Evolutionary conservation across 2,329 filamentous ascomycete genomes (phyloP).

Genomic region (Corynespora cassiicola): DNA sequence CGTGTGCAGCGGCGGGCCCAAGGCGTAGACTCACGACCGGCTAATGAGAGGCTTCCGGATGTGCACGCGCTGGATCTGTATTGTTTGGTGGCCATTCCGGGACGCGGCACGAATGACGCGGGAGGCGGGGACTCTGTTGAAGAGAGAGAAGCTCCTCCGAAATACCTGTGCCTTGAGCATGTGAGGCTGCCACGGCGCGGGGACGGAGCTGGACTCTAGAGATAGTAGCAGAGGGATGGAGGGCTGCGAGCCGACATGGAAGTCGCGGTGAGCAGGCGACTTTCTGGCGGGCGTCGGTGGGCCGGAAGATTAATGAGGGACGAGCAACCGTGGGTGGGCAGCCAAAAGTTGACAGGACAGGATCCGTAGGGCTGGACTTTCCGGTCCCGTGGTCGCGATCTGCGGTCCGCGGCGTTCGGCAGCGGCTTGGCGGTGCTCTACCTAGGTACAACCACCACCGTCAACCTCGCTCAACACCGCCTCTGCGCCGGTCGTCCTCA

Average conservation of each 20-base stretch:
- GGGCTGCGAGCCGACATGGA: constrained; percentile 5
- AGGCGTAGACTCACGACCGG: constrained; percentile 31
- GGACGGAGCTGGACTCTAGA: constrained; percentile 18
- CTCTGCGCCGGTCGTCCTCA: no score
- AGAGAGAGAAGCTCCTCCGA: constrained; percentile 46
- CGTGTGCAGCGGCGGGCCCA: neutral
- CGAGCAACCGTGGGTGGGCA: neutral
- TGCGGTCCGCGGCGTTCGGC: no score
- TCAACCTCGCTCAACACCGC: no score
- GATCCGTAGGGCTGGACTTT: no score
- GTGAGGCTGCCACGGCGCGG: constrained; percentile 25
- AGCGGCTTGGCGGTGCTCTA: no score
- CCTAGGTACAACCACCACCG: no score
- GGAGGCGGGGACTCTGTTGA: constrained; percentile 28
- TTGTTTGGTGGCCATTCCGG: constrained; percentile 36
- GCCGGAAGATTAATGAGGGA: constrained; percentile 1
- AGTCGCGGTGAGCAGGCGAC: constrained; percentile 3
- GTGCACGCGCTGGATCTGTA: constrained; percentile 48
- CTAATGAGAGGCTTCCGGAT: constrained; percentile 47
- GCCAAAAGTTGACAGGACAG: no score
- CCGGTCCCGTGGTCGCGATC: no score
- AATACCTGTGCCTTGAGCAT: constrained; percentile 48
- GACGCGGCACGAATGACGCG: constrained; percentile 31
- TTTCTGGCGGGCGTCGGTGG: neutral
- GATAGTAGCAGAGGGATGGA: constrained; percentile 1